These are phyloP conservation scores for Coemansia biformis DNA, from an alignment of 192 early-diverging fungal genomes.

Conservation along the genomic window DNA sequence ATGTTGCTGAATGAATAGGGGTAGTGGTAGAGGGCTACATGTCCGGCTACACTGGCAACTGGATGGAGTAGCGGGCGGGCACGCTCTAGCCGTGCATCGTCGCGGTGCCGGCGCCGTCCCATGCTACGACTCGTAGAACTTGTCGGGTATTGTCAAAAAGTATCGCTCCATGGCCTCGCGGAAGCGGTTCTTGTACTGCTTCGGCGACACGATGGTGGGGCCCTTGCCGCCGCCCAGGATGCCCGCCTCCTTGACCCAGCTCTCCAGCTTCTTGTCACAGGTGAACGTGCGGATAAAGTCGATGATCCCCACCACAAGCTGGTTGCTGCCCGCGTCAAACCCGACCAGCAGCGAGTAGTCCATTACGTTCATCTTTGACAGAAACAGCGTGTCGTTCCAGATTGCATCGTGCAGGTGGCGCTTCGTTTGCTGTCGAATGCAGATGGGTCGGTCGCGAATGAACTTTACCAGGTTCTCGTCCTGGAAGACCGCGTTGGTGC, in stretches of 20 bases:
- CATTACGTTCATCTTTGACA: conserved; percentile 94
- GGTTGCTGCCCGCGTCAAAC: conserved; percentile 76
- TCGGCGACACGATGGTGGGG: conserved; percentile 94
- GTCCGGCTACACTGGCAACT: too few relatives aligned
- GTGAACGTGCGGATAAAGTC: conserved; percentile 98
- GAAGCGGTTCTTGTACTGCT: conserved; percentile 91
- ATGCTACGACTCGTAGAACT: conserved; percentile 32
- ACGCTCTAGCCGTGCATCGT: too few relatives aligned
- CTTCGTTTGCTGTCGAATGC: conserved; percentile 87
- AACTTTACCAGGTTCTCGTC: conserved; percentile 85
- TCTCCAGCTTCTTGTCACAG: conserved; percentile 98
- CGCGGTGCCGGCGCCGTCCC: too few relatives aligned
- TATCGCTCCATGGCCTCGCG: conserved; percentile 89
- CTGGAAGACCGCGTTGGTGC: conserved; percentile 79
- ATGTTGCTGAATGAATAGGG: too few relatives aligned
- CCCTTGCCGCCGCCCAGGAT: conserved; percentile 86
- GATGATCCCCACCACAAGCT: conserved; percentile 97
- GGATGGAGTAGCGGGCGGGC: too few relatives aligned
- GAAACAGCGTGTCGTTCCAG: conserved; percentile 90
- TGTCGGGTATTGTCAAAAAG: conserved; percentile 83
- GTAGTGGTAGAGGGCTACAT: too few relatives aligned
- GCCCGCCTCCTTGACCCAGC: conserved; percentile 94
- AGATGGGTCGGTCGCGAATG: conserved; percentile 81
- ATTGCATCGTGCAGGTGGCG: conserved; percentile 76
- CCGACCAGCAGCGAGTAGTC: conserved; percentile 96